These are phyloP conservation scores for Rhodotorula sp. DNA, from an alignment of 1,284 basidiomycete genomes.

Conservation along the genomic window DNA sequence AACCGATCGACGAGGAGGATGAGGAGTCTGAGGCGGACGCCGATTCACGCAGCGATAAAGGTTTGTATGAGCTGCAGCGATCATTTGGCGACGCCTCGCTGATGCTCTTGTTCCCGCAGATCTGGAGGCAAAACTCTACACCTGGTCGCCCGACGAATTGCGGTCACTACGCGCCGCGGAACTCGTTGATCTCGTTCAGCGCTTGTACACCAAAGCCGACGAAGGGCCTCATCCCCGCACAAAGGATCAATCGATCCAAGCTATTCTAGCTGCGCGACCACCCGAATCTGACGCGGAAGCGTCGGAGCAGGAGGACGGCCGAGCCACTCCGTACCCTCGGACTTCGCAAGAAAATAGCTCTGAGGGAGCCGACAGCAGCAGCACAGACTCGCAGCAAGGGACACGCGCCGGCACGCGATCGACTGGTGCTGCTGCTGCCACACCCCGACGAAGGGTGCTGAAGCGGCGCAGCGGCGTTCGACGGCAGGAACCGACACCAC, in stretches of 20 bases:
- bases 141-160: conserved; percentile 19
- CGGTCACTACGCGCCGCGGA: conserved; percentile 16
- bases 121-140: conserved; percentile 12
- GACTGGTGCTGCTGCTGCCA: background rate
- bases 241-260: conserved; percentile 21
- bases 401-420: too few species aligned
- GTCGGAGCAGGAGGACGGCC: conserved; percentile 19
- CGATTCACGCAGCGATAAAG: conserved; percentile 1
- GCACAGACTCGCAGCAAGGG: background rate
- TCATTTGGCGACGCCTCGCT: background rate
- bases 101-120: background rate
- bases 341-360: conserved; percentile 36
- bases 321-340: conserved; percentile 29
- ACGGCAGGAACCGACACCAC: conserved; percentile 19
- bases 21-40: background rate
- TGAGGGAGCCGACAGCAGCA: background rate
- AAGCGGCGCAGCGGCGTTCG: conserved; percentile 10
- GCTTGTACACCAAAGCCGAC: background rate
- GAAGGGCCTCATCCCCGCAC: conserved; percentile 1
- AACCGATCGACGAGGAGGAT: conserved; percentile 1
- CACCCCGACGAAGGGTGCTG: background rate
- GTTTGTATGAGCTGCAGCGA: background rate
- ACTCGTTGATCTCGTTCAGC: conserved; percentile 23
- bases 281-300: background rate
- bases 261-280: conserved; percentile 23